These are phyloP conservation scores for Nakaseomyces bracarensis DNA, from an alignment of 1,139 yeast genomes.

Conservation along the genomic window DNA sequence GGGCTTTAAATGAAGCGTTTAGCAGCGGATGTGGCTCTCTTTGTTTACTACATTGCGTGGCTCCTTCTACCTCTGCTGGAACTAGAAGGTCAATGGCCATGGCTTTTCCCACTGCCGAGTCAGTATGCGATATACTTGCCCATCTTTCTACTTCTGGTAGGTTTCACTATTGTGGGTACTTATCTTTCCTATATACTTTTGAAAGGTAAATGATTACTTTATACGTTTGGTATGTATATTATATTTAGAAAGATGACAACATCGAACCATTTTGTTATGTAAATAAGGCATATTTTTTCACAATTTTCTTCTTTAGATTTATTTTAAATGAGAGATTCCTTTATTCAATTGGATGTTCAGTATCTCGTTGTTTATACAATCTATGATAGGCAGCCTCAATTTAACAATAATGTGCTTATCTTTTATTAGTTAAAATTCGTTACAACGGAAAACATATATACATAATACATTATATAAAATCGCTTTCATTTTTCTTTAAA, in stretches of 20 bases:
- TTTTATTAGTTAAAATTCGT: too few relatives aligned
- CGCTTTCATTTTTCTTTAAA: background rate
- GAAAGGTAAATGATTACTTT: background rate
- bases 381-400: too few relatives aligned
- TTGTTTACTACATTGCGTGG: conserved; percentile 7
- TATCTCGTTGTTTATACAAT: too few relatives aligned
- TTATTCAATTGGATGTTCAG: too few relatives aligned
- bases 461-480: too few relatives aligned
- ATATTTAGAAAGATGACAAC: background rate
- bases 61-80: conserved; percentile 6
- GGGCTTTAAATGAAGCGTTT: conserved; percentile 8
- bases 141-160: conserved; percentile 4
- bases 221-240: too few relatives aligned
- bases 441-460: too few relatives aligned
- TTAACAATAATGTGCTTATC: too few relatives aligned
- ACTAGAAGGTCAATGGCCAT: conserved; percentile 1
- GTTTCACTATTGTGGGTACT: conserved; percentile 7
- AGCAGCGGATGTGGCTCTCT: conserved; percentile 1
- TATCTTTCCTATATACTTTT: conserved; percentile 2
- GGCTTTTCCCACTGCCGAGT: conserved; percentile 7
- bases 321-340: conserved; percentile 3
- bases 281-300: too few relatives aligned
- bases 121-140: conserved; percentile 7
- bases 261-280: background rate
- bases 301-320: too few relatives aligned